Evolutionary conservation across 352 stramenopile species (phyloP).

Genomic region (Chrysophaeum taylorii): DNA sequence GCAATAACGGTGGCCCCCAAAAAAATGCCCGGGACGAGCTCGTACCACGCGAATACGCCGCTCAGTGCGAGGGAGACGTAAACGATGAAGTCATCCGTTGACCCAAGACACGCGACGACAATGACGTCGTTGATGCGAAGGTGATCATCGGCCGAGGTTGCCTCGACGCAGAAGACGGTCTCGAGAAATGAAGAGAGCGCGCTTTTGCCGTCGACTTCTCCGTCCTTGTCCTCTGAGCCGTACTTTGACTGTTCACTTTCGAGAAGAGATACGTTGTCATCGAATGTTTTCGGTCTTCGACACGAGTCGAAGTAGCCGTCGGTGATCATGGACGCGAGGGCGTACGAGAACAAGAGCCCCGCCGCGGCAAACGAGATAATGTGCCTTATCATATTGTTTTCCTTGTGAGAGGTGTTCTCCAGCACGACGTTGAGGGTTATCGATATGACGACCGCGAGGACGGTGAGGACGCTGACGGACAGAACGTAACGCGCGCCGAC

Average conservation of each 20-base stretch:
- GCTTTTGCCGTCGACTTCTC: too few relatives aligned
- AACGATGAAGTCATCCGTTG: constrained; percentile 9
- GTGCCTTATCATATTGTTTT: background rate
- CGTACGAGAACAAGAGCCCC: background rate
- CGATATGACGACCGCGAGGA: background rate
- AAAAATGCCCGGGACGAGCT: background rate
- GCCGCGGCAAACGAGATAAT: background rate
- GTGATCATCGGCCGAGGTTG: too few relatives aligned
- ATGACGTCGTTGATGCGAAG: too few relatives aligned
- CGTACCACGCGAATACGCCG: background rate
- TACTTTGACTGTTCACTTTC: too few relatives aligned
- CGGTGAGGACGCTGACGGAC: background rate
- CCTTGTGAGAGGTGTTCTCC: background rate
- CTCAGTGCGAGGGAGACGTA: background rate
- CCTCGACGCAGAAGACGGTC: too few relatives aligned
- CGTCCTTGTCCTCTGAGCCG: too few relatives aligned
- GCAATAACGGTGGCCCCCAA: background rate
- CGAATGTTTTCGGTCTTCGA: too few relatives aligned
- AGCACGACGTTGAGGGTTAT: background rate
- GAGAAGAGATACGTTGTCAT: too few relatives aligned
- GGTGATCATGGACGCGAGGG: background rate
- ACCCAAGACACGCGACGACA: constrained; percentile 10
- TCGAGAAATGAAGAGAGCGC: too few relatives aligned
- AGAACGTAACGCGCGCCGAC: background rate
- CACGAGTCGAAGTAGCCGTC: background rate